phyloP scores from a whole-genome alignment of 2,329 filamentous ascomycete species.

The Chrysoporthe deuterocubensis region DNA sequence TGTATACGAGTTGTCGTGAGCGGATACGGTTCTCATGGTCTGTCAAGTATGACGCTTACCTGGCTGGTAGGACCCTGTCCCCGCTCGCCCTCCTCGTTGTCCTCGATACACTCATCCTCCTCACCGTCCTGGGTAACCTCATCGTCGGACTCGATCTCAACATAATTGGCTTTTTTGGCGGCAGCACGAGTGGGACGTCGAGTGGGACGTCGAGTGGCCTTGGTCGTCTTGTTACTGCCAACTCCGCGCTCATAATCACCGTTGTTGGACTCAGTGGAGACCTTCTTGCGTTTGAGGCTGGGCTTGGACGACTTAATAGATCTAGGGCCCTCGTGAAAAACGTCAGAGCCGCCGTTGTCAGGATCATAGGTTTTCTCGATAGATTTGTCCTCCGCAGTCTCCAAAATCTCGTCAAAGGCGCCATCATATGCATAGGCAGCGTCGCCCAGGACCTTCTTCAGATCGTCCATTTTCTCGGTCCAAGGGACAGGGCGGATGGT shows the following conservation, averaged over 20 bases:
- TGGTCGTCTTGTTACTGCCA: neutral
- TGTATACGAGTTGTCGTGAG: neutral
- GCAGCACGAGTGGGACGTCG: neutral
- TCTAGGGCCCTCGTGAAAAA: neutral
- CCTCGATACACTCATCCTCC: neutral
- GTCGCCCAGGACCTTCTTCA: constrained; percentile 38
- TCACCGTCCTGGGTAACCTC: neutral
- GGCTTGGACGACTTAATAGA: too few relatives aligned
- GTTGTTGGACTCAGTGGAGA: neutral
- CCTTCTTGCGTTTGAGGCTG: neutral
- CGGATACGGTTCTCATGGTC: too few relatives aligned
- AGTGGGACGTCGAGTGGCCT: too few relatives aligned
- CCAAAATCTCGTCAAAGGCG: neutral
- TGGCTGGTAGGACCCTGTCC: neutral
- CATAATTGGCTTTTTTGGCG: neutral
- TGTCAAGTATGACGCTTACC: neutral
- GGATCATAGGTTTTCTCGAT: neutral
- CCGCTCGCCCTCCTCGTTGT: neutral
- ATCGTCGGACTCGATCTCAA: neutral
- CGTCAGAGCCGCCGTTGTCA: neutral
- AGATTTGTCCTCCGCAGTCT: neutral
- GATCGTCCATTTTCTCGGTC: constrained; percentile 40
- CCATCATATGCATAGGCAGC: constrained; percentile 3
- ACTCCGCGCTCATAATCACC: neutral
- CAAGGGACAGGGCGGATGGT: constrained; percentile 39